Evolutionary conservation across 2,329 filamentous ascomycete species (phyloP).

Genomic region (Colletotrichum limetticola): DNA sequence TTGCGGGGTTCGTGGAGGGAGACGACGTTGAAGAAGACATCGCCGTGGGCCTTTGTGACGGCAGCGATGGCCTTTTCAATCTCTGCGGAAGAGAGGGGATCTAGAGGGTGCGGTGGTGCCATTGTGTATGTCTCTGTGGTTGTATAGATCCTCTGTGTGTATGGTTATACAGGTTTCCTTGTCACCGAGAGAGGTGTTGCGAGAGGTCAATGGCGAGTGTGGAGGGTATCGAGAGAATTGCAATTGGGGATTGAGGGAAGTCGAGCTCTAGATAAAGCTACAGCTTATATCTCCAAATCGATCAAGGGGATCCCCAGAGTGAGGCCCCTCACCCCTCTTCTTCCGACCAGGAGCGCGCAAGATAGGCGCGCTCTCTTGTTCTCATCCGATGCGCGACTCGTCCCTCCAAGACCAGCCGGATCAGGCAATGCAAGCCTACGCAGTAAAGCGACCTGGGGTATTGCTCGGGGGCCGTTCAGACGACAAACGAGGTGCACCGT

Average conservation of each 20-base stretch:
- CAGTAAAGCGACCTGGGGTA: neutral
- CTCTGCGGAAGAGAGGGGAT: slow-evolving; percentile 78
- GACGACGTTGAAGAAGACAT: slow-evolving; percentile 87
- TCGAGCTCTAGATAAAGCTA: slow-evolving; percentile 22
- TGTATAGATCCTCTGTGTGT: neutral
- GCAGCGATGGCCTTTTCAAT: slow-evolving; percentile 77
- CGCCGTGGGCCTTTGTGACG: slow-evolving; percentile 75
- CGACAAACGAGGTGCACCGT: neutral
- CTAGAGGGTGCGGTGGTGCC: slow-evolving; percentile 71
- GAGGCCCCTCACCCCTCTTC: slow-evolving; percentile 6
- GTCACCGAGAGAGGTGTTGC: neutral
- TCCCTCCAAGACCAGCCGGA: slow-evolving; percentile 12
- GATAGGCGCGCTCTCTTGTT: slow-evolving; percentile 13
- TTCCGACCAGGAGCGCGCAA: neutral
- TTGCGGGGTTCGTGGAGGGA: slow-evolving; percentile 88
- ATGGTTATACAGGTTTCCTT: neutral
- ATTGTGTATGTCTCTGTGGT: neutral
- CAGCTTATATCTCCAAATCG: slow-evolving; percentile 13
- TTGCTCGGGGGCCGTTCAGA: neutral
- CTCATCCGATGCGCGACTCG: slow-evolving; percentile 4
- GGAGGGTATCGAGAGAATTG: too few relatives aligned
- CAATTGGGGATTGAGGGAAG: neutral
- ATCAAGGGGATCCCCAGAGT: neutral
- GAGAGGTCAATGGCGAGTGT: neutral
- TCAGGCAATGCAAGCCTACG: slow-evolving; percentile 6